Conservation (phyloP, 169 alveolate genomes). For the Babesia gibsoni region DNA sequence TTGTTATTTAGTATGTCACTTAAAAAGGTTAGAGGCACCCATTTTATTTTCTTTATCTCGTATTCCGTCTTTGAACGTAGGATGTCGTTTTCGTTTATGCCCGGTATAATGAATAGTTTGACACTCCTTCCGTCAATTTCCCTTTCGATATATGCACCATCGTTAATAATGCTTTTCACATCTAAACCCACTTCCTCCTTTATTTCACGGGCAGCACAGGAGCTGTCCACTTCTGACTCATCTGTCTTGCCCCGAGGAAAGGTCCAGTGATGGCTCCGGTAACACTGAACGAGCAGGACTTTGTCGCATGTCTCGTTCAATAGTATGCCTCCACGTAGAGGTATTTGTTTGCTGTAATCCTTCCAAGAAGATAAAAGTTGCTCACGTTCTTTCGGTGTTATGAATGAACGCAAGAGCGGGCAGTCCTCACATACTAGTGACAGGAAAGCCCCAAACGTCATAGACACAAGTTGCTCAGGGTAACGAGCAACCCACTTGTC, state of each 20-base stretch:
- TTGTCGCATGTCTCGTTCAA: constrained; percentile 77
- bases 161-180: constrained; percentile 73
- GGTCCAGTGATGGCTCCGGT: constrained; percentile 83
- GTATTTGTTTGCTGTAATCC: constrained; percentile 78
- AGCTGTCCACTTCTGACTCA: constrained; percentile 87
- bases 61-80: constrained; percentile 79
- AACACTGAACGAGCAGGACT: constrained; percentile 81
- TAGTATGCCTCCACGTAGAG: constrained; percentile 86
- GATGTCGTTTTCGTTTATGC: constrained; percentile 75
- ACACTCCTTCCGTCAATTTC: constrained; percentile 77
- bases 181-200: constrained; percentile 91
- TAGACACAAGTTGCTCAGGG: constrained; percentile 71
- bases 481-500: constrained; percentile 86
- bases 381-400: constrained; percentile 73
- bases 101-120: constrained; percentile 83
- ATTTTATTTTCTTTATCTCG: constrained; percentile 80
- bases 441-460: constrained; percentile 77
- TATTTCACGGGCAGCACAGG: constrained; percentile 92
- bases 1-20: constrained; percentile 31
- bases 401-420: constrained; percentile 68
- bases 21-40: constrained; percentile 73
- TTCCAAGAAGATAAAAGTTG: constrained; percentile 73
- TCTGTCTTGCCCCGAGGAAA: constrained; percentile 94
- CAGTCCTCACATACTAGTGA: constrained; percentile 82
- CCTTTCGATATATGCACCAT: constrained; percentile 73